Conservation (phyloP, 441 rosid genomes). For the Kokia cookei region DNA sequence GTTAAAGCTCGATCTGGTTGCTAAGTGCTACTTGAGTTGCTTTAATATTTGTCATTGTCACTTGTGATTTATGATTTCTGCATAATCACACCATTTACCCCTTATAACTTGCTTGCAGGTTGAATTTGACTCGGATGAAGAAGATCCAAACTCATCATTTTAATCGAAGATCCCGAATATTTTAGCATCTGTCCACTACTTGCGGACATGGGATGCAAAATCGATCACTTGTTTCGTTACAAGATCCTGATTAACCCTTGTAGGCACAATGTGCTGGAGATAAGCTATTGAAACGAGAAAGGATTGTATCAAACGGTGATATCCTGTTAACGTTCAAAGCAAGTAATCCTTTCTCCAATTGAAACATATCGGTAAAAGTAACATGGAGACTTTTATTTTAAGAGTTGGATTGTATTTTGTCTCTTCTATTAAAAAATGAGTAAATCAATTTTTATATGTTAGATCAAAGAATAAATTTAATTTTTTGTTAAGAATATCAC, state of each 20-base stretch:
- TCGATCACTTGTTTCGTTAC: background rate
- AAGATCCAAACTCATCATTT: constrained; percentile 44
- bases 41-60: background rate
- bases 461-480: too few species aligned
- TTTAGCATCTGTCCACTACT: background rate
- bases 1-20: too few species aligned
- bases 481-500: too few species aligned
- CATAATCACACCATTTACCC: background rate
- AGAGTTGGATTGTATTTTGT: too few species aligned
- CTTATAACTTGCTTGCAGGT: constrained; percentile 26
- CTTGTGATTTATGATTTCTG: background rate
- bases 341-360: too few species aligned
- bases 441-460: too few species aligned
- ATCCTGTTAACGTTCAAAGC: too few species aligned
- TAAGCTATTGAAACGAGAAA: background rate
- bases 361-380: too few species aligned
- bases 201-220: background rate
- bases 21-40: background rate
- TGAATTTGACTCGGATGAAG: constrained; percentile 57
- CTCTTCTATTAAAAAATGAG: too few species aligned
- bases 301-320: too few species aligned
- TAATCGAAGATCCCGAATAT: background rate
- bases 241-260: background rate
- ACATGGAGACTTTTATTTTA: too few species aligned
- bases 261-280: background rate